A percentile compares a stretch with the other conserved stretches of the same genome.
Conservation (phyloP, 2,329 filamentous ascomycete species). For the Stagonosporopsis tanaceti region DNA sequence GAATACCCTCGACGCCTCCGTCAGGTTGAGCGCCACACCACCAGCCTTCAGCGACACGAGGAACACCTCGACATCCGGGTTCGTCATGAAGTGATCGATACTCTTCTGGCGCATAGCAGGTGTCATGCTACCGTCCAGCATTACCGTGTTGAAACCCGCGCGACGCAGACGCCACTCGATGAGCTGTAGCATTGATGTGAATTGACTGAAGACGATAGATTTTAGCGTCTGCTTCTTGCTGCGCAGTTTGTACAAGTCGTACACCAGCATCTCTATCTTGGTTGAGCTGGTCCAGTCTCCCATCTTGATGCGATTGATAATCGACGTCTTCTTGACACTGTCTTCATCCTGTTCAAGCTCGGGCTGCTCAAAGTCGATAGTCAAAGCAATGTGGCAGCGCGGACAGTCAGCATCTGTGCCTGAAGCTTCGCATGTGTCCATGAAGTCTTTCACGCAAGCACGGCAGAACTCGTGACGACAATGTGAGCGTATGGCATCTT, state of each 20-base stretch:
- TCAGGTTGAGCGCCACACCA: constrained; percentile 93
- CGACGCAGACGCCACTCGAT: constrained; percentile 96
- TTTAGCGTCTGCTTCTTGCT: constrained; percentile 94
- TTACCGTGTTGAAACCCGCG: constrained; percentile 97
- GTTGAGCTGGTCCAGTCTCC: constrained; percentile 98
- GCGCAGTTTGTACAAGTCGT: constrained; percentile 89
- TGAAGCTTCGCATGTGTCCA: constrained; percentile 76
- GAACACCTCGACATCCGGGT: constrained; percentile 93
- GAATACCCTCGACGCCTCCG: constrained; percentile 92
- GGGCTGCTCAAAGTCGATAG: constrained; percentile 92
- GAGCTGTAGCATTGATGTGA: constrained; percentile 95
- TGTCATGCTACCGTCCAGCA: constrained; percentile 98
- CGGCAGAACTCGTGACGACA: constrained; percentile 95
- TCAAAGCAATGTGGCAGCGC: constrained; percentile 86
- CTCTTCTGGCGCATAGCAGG: constrained; percentile 90
- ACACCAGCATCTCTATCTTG: constrained; percentile 96
- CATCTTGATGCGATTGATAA: constrained; percentile 99
- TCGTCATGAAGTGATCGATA: constrained; percentile 96
- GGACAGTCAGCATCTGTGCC: constrained; percentile 75
- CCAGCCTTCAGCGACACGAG: constrained; percentile 95
- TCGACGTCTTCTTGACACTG: constrained; percentile 90
- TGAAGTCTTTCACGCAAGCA: constrained; percentile 79
- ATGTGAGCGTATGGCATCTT: constrained; percentile 89
- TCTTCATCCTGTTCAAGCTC: constrained; percentile 92
- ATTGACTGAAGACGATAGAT: constrained; percentile 97